Evolutionary conservation across 495 filamentous ascomycete genomes (phyloP).

Genomic region (Penicillium coprophilum): DNA sequence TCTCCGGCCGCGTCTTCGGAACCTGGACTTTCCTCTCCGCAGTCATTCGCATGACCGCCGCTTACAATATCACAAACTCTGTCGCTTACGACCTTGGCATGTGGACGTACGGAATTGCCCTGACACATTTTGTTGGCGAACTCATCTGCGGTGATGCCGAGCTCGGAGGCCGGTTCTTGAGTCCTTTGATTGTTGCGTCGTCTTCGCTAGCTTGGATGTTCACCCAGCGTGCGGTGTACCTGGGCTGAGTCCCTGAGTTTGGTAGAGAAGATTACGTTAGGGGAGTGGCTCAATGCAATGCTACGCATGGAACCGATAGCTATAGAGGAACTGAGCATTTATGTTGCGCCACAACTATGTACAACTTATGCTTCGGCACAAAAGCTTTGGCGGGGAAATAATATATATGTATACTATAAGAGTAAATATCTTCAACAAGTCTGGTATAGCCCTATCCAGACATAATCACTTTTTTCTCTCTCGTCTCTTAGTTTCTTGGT

Average conservation of each 20-base stretch:
- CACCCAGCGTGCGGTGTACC: slow-evolving; percentile 51
- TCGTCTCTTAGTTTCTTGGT: no score
- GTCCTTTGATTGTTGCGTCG: slow-evolving; percentile 72
- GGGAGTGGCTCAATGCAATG: neutral
- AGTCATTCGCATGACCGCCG: slow-evolving; percentile 78
- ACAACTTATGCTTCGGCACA: neutral
- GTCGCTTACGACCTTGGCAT: slow-evolving; percentile 74
- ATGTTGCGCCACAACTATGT: neutral
- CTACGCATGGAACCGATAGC: neutral
- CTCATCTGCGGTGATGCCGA: slow-evolving; percentile 69
- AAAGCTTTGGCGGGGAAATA: neutral
- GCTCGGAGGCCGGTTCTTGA: slow-evolving; percentile 65
- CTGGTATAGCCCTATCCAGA: neutral
- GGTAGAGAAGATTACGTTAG: neutral
- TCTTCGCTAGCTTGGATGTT: slow-evolving; percentile 79
- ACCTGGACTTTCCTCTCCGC: slow-evolving; percentile 83
- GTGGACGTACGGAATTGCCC: slow-evolving; percentile 78
- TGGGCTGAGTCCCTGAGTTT: slow-evolving; percentile 11
- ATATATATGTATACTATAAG: neutral
- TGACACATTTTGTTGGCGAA: slow-evolving; percentile 79
- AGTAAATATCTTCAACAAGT: neutral
- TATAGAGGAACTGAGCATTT: neutral
- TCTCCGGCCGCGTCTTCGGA: slow-evolving; percentile 82
- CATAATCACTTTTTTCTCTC: neutral
- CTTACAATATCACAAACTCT: slow-evolving; percentile 74